Evolutionary conservation across 768 basidiomycete genomes (phyloP), one percentile per base, ranked within the genome.

Genomic region (Leccinum disarticulatum): DNA sequence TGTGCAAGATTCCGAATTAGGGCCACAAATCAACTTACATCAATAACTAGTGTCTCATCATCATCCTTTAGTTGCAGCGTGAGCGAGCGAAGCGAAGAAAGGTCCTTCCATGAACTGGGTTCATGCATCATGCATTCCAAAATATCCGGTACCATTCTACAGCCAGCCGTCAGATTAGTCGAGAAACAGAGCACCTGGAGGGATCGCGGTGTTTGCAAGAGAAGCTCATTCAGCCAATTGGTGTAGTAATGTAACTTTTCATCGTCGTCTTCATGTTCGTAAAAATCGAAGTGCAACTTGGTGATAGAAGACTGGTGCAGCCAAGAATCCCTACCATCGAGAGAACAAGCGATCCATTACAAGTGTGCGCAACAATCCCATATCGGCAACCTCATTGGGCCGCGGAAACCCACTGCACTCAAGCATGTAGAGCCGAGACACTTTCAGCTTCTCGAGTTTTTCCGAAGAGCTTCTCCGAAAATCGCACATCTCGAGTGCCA

Each of bases 401-500:
- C 9, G 41, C 17, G 6, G n/a, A 43, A 17, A 19, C 8, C 41
- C 41, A 10, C 7, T 17, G 41, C 41, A 43, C 1, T n/a, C 6
- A 3, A 9, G 7, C 41, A 43, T 19, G 41, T 7, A 19, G 6
- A 43, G 14, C 6, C 41, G 41, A 43, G 41, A 2, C 41, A 43
- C 41, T 19, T 17, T 43, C 17, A 43, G 17, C 41, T 43, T 43
- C 41, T 43, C n/a, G 14, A 15, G 41, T 35, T 35, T 13, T 35
- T 13, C 35, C 35, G 13, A 13, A 35, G 35, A 35, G n/a, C 41
- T 43, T 19, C 8, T 17, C n/a, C 19, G 15, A 43, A 43, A 43
- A 43, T 0, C 0, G 48, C 67, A 66, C 3, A 0, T 0, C 1
- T 41, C 0, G 28, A 73, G 70, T 11, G 50, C 30, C 2, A 71